Evolutionary conservation across 192 early-diverging fungal species (phyloP).

Genomic region (Phycomyces blakesleeanus): DNA sequence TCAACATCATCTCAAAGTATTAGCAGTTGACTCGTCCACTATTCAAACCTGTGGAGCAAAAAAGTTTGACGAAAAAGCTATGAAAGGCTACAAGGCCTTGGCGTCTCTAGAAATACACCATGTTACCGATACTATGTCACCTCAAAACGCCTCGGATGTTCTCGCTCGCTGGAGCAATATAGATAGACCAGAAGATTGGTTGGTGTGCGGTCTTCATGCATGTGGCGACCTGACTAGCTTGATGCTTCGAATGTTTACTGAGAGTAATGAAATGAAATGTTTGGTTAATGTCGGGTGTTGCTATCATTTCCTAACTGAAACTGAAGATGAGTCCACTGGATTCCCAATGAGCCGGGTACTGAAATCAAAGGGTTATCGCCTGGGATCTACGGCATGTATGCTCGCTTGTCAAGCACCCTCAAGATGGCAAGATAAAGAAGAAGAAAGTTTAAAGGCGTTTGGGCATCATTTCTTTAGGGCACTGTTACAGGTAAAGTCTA

Average conservation of each 20-base stretch:
- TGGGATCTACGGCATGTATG: slow-evolving; percentile 63
- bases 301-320: slow-evolving; percentile 76
- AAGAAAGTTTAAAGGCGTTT: slow-evolving; percentile 55
- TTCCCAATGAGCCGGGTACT: slow-evolving; percentile 43
- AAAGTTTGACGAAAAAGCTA: slow-evolving; percentile 49
- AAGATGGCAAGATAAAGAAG: slow-evolving; percentile 62
- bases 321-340: slow-evolving; percentile 10
- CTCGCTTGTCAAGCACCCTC: slow-evolving; percentile 76
- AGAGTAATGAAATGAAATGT: slow-evolving; percentile 43
- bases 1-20: slow-evolving; percentile 57
- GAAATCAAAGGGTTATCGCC: slow-evolving; percentile 24
- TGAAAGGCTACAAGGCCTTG: slow-evolving; percentile 40
- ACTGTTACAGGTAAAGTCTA: slow-evolving; percentile 55
- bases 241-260: slow-evolving; percentile 61
- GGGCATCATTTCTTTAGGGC: slow-evolving; percentile 73
- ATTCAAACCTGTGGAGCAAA: slow-evolving; percentile 74
- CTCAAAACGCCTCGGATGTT: slow-evolving; percentile 36
- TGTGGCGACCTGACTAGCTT: slow-evolving; percentile 80
- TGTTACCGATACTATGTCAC: slow-evolving; percentile 44
- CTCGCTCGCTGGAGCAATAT: slow-evolving; percentile 26
- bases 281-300: slow-evolving; percentile 79
- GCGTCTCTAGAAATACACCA: slow-evolving; percentile 35
- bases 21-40: slow-evolving; percentile 65
- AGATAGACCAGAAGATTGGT: slow-evolving; percentile 41
- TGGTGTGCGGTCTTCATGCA: slow-evolving; percentile 78